phyloP scores from a whole-genome alignment of 2,329 filamentous ascomycete species.

The Cladosporium sp. region DNA sequence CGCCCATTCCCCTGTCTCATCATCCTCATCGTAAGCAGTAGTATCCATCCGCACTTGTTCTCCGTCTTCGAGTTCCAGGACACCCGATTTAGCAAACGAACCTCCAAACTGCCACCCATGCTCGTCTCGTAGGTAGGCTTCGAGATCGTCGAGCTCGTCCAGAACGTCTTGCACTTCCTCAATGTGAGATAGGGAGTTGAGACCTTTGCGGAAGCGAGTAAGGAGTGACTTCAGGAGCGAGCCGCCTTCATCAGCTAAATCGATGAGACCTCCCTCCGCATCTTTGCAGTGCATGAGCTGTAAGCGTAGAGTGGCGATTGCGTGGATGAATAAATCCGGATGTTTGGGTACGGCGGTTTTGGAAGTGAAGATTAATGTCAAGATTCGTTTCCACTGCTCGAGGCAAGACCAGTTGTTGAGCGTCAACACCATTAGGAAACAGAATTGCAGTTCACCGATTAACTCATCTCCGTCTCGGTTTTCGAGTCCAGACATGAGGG shows the following conservation, averaged over 20 bases:
- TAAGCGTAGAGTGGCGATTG: conserved; percentile 50
- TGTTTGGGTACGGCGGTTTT: conserved; percentile 50
- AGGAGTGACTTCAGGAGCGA: conserved; percentile 55
- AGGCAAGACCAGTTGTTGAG: conserved; percentile 67
- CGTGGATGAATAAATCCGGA: conserved; percentile 53
- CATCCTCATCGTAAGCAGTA: conserved; percentile 54
- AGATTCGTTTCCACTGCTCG: conserved; percentile 64
- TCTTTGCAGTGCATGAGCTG: conserved; percentile 60
- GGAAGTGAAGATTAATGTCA: conserved; percentile 59
- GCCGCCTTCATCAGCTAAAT: conserved; percentile 55
- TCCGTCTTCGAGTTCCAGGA: conserved; percentile 63
- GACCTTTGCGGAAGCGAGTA: conserved; percentile 50
- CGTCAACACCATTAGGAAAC: conserved; percentile 63
- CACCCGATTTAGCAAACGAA: conserved; percentile 56
- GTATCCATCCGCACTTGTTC: conserved; percentile 61
- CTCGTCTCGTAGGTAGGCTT: conserved; percentile 54
- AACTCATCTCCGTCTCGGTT: conserved; percentile 32
- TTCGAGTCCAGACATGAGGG: conserved; percentile 49
- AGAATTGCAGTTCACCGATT: conserved; percentile 63
- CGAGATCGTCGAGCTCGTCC: conserved; percentile 56
- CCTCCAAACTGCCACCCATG: conserved; percentile 61
- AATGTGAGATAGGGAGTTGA: conserved; percentile 48
- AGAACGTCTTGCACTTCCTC: conserved; percentile 51
- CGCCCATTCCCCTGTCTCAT: conserved; percentile 65
- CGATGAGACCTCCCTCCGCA: conserved; percentile 62